Evolutionary conservation across 1,284 basidiomycete genomes (phyloP), one percentile per base, ranked within the genome.

Genomic region (Acaromyces ingoldii): DNA sequence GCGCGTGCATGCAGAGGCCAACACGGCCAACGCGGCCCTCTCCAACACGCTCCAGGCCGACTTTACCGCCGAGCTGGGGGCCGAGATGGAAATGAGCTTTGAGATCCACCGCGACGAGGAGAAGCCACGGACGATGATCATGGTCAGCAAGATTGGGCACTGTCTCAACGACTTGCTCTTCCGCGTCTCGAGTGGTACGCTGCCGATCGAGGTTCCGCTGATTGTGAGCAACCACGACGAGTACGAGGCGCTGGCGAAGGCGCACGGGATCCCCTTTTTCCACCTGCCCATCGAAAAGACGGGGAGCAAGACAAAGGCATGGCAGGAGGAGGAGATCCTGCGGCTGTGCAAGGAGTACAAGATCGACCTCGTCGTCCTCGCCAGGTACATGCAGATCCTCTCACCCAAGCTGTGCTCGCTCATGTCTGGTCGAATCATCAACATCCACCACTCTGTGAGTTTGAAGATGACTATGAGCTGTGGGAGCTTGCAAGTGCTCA

Each of bases 121-220:
- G 17, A 70, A 68, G 43, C 60, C 64, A 7, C 56, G 61, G 26
- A 70, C 67, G n/a, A 44, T 74, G 21, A 63, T 74, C 45, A 73
- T 74, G 71, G 71, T 74, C 10, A 62, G 57, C 42, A 74, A 72
- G 55, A 68, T 74, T 44, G 70, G 70, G 44, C 51, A 74, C 51
- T 74, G 72, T 51, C 55, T 74, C 21, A 67, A 74, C 58, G 68
- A 74, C 50, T 57, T 74, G 10, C 60, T 74, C 49, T 74, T 70
- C 63, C 55, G 67, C 13, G 48, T 66, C n/a, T 58, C 55, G 1
- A 57, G 61, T 39, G 63, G 63, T 42, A 62, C 65, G 6, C 51
- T 70, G 2, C 65, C 67, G 19, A 68, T 70, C 55, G 54, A 53
- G 0, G 62, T 70, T 4, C 67, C 72, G 4, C 48, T 72, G 13